Percentiles rank a stretch among this genome's conserved stretches.
Evolutionary conservation across 768 basidiomycete species (phyloP).

Genomic region (Trichaptum fuscoviolaceum): DNA sequence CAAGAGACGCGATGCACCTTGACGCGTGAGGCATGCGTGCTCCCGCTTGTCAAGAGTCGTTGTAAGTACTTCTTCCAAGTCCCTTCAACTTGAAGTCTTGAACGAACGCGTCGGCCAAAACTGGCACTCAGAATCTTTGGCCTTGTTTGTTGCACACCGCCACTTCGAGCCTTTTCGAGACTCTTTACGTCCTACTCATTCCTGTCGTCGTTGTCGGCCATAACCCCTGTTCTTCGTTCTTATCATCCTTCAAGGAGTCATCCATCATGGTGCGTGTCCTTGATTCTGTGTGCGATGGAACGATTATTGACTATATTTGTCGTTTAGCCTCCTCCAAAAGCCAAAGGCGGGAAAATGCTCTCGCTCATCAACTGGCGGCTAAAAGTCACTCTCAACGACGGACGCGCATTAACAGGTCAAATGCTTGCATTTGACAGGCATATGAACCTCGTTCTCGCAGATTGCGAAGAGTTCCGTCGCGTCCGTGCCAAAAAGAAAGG

Average conservation of each 20-base stretch:
- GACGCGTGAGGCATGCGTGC: too few species aligned
- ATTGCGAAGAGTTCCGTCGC: constrained; percentile 96
- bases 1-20: too few species aligned
- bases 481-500: constrained; percentile 89
- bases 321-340: constrained; percentile 87
- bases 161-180: background rate
- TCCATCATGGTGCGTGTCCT: constrained; percentile 2
- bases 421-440: constrained; percentile 99
- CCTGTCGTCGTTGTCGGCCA: background rate
- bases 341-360: constrained; percentile 98
- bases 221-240: background rate
- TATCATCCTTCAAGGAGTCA: constrained; percentile 1
- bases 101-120: background rate
- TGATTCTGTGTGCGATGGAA: background rate
- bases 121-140: background rate
- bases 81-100: too few species aligned
- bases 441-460: constrained; percentile 98
- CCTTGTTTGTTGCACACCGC: background rate
- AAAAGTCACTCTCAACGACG: constrained; percentile 96
- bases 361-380: constrained; percentile 96
- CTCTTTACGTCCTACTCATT: background rate
- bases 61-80: too few species aligned
- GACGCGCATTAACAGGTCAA: constrained; percentile 91
- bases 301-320: constrained; percentile 9
- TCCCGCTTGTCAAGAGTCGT: too few species aligned